Base-by-base conservation (phyloP, 116 monocot genomes). In the Zostera marina region DNA sequence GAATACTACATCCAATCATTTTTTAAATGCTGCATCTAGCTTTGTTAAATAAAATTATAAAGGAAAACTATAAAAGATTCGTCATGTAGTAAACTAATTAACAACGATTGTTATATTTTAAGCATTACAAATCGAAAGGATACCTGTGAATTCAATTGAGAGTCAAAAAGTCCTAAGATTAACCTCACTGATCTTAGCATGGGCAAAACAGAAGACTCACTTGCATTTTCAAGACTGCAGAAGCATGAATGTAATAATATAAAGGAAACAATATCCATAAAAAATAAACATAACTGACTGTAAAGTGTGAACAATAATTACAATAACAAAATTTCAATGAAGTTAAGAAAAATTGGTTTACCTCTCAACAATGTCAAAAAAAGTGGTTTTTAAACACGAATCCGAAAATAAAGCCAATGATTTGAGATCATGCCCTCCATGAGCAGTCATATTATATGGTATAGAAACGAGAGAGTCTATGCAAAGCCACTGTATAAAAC, bases 141-240 rank as follows among this genome's bases (percentile, higher is more conserved):
- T 76, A 91, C 91, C 91, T 85, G 59, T 53, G 16, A 26, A 59
- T 66, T 66, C 12, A 81, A 22, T 63, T 7, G 13, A 40, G 67
- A 71, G 22, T 26, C 68, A 52, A 90, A 39, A 57, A 94, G 70
- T 9, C 75, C 68, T 19, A 93, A 60, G 54, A 84, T 71, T 45
- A 73, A 73, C 60, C 88, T 87, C 59, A 88, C 67, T 22, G 76
- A 81, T 77, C 81, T 83, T 70, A 93, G 70, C 68, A 93, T 79
- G 16, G 77, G 66, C 72, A 88, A 69, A 46, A 77, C 74, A 68
- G 94, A 88, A 64, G 56, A 62, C 72, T 94, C 94, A 62, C 94
- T 84, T 70, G 84, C 87, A 84, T 81, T 84, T 62, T 84, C 84
- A 71, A 94, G 79, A 68, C 94, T 94, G 75, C 60, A 70, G 72